Percentiles rank a stretch among this genome's conserved stretches.
Evolutionary conservation across 2,329 filamentous ascomycete genomes (phyloP).

Genomic region (Colletotrichum lupini): DNA sequence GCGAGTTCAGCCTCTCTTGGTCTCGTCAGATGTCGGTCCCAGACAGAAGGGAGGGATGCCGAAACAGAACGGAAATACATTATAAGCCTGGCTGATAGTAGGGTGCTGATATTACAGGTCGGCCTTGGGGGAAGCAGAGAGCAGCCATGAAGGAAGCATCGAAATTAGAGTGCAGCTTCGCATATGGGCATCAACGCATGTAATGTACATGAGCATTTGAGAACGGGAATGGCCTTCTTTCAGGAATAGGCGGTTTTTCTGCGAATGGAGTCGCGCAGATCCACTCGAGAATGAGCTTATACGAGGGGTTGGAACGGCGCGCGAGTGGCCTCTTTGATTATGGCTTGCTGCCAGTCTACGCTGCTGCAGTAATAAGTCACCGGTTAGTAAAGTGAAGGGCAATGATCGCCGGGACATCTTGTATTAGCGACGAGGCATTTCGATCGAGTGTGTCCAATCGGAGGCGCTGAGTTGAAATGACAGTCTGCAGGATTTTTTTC

Average conservation of each 20-base stretch:
- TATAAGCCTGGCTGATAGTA: no score
- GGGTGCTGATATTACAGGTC: no score
- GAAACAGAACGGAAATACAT: neutral
- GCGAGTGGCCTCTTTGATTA: neutral
- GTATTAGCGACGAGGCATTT: neutral
- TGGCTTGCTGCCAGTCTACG: neutral
- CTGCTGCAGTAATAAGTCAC: neutral
- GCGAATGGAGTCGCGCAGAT: neutral
- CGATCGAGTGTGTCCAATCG: neutral
- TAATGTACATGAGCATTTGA: neutral
- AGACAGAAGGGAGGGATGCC: neutral
- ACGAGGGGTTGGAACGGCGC: neutral
- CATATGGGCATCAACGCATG: neutral
- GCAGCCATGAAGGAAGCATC: neutral
- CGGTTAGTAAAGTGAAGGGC: neutral
- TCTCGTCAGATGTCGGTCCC: neutral
- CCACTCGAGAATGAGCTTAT: neutral
- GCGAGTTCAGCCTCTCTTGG: neutral
- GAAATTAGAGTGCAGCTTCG: neutral
- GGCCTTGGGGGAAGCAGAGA: neutral
- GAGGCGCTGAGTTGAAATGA: neutral
- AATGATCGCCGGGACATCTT: slow-evolving; percentile 8
- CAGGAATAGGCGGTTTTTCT: neutral
- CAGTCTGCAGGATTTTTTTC: neutral
- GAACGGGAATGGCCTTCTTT: neutral